Evolutionary conservation across 192 early-diverging fungal species (phyloP).

Genomic region (Spizellomyces sp.): DNA sequence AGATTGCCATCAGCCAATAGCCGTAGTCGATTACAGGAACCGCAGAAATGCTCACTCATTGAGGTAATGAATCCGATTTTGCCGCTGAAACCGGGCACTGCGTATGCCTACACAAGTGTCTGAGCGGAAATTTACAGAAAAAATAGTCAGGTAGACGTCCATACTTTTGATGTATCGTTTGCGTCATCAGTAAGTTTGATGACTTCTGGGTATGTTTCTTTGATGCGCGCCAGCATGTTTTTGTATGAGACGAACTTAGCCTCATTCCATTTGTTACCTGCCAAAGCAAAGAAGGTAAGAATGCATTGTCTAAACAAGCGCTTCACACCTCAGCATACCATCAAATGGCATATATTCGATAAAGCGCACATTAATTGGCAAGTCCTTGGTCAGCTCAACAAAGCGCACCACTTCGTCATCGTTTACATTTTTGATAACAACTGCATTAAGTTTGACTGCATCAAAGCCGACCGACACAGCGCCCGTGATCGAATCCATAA

Average conservation of each 20-base stretch:
- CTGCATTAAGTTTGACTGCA: constrained; percentile 90
- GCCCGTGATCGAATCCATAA: constrained; percentile 74
- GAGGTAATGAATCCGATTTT: constrained; percentile 96
- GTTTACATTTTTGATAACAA: constrained; percentile 87
- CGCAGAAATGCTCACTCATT: constrained; percentile 98
- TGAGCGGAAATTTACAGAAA: background rate
- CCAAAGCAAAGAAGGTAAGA: background rate
- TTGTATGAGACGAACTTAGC: constrained; percentile 84
- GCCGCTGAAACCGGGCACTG: constrained; percentile 78
- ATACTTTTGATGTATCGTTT: constrained; percentile 85
- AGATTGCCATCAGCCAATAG: constrained; percentile 93
- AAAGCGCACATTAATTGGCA: constrained; percentile 80
- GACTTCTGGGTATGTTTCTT: constrained; percentile 58
- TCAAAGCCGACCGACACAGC: constrained; percentile 66
- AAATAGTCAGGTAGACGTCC: constrained; percentile 4
- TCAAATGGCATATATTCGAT: constrained; percentile 99
- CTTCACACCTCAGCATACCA: constrained; percentile 52
- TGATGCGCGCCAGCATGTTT: constrained; percentile 69
- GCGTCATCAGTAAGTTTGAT: constrained; percentile 66
- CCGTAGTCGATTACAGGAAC: constrained; percentile 90
- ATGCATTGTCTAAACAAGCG: background rate
- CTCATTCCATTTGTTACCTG: constrained; percentile 84
- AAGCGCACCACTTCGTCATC: constrained; percentile 81
- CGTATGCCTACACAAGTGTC: constrained; percentile 53
- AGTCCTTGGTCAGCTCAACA: constrained; percentile 80